Evolutionary conservation across 2,329 filamentous ascomycete species (phyloP).

Genomic region (Chrysosphaeria jannelii): DNA sequence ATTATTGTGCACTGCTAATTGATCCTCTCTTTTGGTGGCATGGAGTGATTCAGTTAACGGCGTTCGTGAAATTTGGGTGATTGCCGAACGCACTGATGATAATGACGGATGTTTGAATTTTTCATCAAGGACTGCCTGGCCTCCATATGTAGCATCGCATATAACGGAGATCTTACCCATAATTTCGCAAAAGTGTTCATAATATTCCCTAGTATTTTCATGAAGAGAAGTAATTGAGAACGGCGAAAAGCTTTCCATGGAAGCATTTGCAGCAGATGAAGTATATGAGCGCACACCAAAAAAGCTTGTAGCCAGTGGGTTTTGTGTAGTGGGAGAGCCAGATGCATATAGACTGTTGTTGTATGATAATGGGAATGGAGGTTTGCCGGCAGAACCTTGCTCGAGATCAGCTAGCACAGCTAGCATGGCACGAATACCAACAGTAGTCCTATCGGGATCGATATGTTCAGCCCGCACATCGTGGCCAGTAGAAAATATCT

Average conservation of each 20-base stretch:
- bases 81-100: too few relatives aligned
- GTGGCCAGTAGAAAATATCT: slow-evolving; percentile 46
- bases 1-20: too few relatives aligned
- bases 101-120: too few relatives aligned
- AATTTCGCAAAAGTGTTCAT: slow-evolving; percentile 77
- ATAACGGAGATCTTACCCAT: slow-evolving; percentile 86
- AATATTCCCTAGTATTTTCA: slow-evolving; percentile 58
- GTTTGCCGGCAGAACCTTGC: slow-evolving; percentile 43
- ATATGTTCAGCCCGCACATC: slow-evolving; percentile 73
- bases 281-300: slow-evolving; percentile 13
- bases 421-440: slow-evolving; percentile 81
- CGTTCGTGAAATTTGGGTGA: too few relatives aligned
- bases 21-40: too few relatives aligned
- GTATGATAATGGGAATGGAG: slow-evolving; percentile 54
- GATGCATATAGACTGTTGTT: not conserved
- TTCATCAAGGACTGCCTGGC: slow-evolving; percentile 81
- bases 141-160: slow-evolving; percentile 90
- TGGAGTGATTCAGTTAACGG: too few relatives aligned
- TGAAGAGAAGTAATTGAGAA: slow-evolving; percentile 32
- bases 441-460: slow-evolving; percentile 89
- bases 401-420: slow-evolving; percentile 84
- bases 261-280: not conserved
- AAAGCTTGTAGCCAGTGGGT: too few relatives aligned
- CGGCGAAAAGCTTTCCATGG: slow-evolving; percentile 20
- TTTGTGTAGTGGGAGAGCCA: not conserved